A percentile compares a stretch with the other conserved stretches of the same genome.
These are phyloP conservation scores for Kazachstania psychrophila DNA, from an alignment of 805 yeast genomes.

Conservation along the genomic window DNA sequence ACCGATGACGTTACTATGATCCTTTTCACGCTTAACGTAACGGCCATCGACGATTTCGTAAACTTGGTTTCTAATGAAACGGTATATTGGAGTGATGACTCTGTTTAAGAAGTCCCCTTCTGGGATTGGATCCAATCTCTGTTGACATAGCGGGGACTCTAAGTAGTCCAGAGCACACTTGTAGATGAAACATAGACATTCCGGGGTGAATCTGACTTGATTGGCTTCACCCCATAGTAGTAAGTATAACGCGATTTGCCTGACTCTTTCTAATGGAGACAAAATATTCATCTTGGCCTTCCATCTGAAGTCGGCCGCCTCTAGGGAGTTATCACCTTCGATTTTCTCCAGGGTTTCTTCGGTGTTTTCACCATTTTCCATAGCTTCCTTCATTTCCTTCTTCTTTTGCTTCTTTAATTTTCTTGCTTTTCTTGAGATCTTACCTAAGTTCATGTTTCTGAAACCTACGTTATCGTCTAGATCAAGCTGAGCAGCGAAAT, in stretches of 20 bases:
- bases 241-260: slow-evolving; percentile 67
- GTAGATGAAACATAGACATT: slow-evolving; percentile 85
- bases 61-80: slow-evolving; percentile 70
- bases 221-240: slow-evolving; percentile 87
- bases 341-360: slow-evolving; percentile 52
- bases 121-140: slow-evolving; percentile 71
- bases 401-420: slow-evolving; percentile 73
- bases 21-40: slow-evolving; percentile 75
- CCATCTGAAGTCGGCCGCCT: slow-evolving; percentile 78
- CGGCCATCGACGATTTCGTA: slow-evolving; percentile 76
- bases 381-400: slow-evolving; percentile 54
- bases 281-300: slow-evolving; percentile 66
- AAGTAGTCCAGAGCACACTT: slow-evolving; percentile 91
- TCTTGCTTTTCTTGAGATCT: slow-evolving; percentile 65
- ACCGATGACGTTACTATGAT: slow-evolving; percentile 74
- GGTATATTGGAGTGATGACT: slow-evolving; percentile 83
- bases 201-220: slow-evolving; percentile 88
- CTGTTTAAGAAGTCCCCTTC: slow-evolving; percentile 87
- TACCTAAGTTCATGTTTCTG: slow-evolving; percentile 66
- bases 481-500: slow-evolving; percentile 80
- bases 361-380: slow-evolving; percentile 46
- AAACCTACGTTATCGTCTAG: slow-evolving; percentile 78
- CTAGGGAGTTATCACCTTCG: slow-evolving; percentile 78
- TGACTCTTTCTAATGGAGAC: slow-evolving; percentile 68
- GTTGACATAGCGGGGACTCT: slow-evolving; percentile 82